Evolutionary conservation across 1,284 basidiomycete genomes (phyloP), one percentile per base, ranked within the genome.

Genomic region (Volvariella surrecta): DNA sequence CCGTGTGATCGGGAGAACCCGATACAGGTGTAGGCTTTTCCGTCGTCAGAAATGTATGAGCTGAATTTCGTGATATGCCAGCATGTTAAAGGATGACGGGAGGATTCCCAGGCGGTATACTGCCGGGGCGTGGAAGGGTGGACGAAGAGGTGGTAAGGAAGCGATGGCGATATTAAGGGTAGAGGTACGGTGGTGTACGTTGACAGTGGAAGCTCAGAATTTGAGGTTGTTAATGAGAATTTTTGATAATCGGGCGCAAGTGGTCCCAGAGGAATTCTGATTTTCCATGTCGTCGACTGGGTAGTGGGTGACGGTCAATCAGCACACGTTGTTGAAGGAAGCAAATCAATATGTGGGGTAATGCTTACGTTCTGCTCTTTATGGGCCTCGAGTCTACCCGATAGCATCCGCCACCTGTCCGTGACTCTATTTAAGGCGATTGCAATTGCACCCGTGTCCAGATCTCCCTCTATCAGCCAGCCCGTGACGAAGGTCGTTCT

Each of bases 21-120:
- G 20, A 70, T 60, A 34, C 62, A 64, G 2, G 62, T 63, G 42
- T 65, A 58, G 16, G 54, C 35, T 13, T 54, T 49, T 6, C 55
- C 58, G 4, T 50, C 50, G 13, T 55, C 45, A 1, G 39, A 42
- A 4, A 32, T 28, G 15, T 52, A 48, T 2, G 59, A 46, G 3
- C 60, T 59, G 45, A 68, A 66, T 39, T 61, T 57, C 2, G 62
- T 63, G 10, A 70, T 22, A 32, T 68, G 65, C 64, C 65, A 68
- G 48, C 60, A 66, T n/a, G 62, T 65, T 35, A 68, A 48, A 6
- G 67, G 67, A 43, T 60, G 52, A 6, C 46, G 46, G 9, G 48
- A 50, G 4, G 53, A 45, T 40, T 62, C 62, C 62, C 64, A 68
- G 15, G 43, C 44, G 2, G 54, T 44, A 43, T 60, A 64, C 11